A percentile compares a stretch with the other conserved stretches of the same genome.
Evolutionary conservation across 176 grass and related monocot species (phyloP).

Genomic region (Triticum aestivum): DNA sequence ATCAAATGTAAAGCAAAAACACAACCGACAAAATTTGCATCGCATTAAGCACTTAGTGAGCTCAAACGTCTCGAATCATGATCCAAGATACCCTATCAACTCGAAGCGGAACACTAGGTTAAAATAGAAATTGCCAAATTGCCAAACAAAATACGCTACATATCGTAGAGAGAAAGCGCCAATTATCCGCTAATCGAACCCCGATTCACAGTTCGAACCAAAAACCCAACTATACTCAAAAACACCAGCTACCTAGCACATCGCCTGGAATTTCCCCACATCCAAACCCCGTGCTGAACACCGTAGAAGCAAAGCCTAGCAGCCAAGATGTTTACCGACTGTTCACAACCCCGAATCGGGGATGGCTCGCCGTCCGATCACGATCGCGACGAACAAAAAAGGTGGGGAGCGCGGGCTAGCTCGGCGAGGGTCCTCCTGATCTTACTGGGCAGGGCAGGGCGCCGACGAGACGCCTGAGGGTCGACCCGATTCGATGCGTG

Average conservation of each 20-base stretch:
- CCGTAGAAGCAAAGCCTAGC: neutral
- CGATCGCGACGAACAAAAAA: neutral
- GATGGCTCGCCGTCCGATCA: neutral
- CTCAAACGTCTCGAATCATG: neutral
- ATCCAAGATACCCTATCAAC: neutral
- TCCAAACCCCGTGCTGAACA: neutral
- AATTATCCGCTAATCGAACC: neutral
- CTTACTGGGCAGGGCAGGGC: constrained; percentile 28
- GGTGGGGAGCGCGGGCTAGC: neutral
- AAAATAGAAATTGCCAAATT: constrained; percentile 1
- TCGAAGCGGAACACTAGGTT: neutral
- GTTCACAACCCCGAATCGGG: neutral
- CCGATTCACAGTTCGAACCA: neutral
- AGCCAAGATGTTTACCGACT: neutral
- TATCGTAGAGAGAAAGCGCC: neutral
- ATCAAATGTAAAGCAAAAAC: neutral
- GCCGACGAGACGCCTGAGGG: neutral
- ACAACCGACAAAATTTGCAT: neutral
- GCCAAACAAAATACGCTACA: neutral
- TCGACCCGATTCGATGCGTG: constrained; percentile 30
- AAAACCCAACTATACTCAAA: neutral
- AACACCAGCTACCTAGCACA: neutral
- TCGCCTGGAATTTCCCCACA: neutral
- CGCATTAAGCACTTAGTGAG: neutral
- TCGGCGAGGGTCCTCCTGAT: neutral